Evolutionary conservation across 2,329 filamentous ascomycete genomes (phyloP).

Genomic region (Pyrenochaeta sp.): DNA sequence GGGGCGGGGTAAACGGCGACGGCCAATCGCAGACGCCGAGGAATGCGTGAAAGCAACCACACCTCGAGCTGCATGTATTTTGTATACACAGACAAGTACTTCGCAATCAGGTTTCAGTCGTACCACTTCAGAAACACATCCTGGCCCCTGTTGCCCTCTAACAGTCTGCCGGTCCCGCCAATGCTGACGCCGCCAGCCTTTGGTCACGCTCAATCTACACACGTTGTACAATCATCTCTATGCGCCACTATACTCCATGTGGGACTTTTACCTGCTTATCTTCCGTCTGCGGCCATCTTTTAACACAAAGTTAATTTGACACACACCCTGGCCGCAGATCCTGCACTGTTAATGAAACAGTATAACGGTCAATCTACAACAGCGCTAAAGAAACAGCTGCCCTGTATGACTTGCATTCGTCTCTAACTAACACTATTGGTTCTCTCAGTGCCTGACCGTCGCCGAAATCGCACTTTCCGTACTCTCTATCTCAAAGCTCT

Average conservation of each 20-base stretch:
- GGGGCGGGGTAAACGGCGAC: constrained; percentile 31
- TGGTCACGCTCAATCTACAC: constrained; percentile 7
- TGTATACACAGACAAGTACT: no score
- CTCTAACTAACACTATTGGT: constrained; percentile 1
- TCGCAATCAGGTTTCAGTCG: no score
- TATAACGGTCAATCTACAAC: constrained; percentile 16
- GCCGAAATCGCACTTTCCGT: constrained; percentile 1
- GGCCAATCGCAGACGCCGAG: no score
- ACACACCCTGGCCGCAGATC: constrained; percentile 25
- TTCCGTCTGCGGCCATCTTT: constrained; percentile 5
- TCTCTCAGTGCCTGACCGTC: constrained; percentile 1
- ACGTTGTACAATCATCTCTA: constrained; percentile 7
- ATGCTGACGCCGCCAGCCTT: constrained; percentile 1
- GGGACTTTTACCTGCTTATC: constrained; percentile 9
- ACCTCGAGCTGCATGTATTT: no score
- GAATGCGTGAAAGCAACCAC: no score
- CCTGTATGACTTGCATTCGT: constrained; percentile 17
- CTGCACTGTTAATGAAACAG: constrained; percentile 13
- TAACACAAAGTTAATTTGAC: constrained; percentile 12
- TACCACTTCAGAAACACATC: no score
- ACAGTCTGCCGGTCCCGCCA: neutral
- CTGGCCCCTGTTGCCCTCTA: no score
- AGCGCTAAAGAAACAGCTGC: constrained; percentile 16
- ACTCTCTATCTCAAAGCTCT: neutral
- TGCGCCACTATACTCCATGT: constrained; percentile 6